A percentile compares a stretch with the other conserved stretches of the same genome.
These are phyloP conservation scores for Dalbergia cultrata DNA, from an alignment of 306 rosid species.

Conservation along the genomic window DNA sequence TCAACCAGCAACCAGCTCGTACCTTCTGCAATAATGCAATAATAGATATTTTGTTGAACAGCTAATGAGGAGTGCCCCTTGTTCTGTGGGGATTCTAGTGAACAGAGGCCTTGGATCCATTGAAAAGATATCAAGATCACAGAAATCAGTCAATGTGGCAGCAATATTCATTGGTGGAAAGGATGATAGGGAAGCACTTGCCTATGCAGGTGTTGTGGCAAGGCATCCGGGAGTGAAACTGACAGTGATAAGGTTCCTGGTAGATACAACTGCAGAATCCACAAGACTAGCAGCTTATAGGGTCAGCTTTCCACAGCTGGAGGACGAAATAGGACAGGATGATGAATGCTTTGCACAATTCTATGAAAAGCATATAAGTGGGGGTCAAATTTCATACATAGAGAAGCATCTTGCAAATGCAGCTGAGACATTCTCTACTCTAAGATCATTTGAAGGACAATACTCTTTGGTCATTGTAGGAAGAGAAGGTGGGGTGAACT, in stretches of 20 bases:
- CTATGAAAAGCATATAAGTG: conserved; percentile 69
- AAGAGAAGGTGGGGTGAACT: conserved; percentile 78
- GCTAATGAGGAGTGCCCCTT: conserved; percentile 79
- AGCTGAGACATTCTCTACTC: conserved; percentile 73
- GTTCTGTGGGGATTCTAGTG: conserved; percentile 91
- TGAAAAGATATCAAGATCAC: conserved; percentile 59
- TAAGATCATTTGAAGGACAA: conserved; percentile 79
- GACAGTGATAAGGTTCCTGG: conserved; percentile 78
- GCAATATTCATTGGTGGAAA: conserved; percentile 88
- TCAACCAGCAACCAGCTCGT: conserved; percentile 1
- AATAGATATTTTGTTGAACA: conserved; percentile 52
- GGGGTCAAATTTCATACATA: conserved; percentile 63
- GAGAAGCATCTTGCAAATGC: conserved; percentile 88
- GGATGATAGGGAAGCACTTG: conserved; percentile 90
- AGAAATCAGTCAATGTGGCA: conserved; percentile 62
- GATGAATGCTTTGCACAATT: conserved; percentile 88
- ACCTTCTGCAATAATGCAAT: conserved; percentile 1
- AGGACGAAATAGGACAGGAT: conserved; percentile 73
- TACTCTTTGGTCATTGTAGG: conserved; percentile 86
- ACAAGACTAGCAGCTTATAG: conserved; percentile 60
- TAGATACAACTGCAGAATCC: conserved; percentile 62
- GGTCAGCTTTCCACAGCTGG: conserved; percentile 62
- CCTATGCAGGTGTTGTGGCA: conserved; percentile 74
- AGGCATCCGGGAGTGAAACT: conserved; percentile 80
- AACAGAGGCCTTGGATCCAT: conserved; percentile 89